Evolutionary conservation across 495 filamentous ascomycete species (phyloP).

Genomic region (Penicillium crystallinum): DNA sequence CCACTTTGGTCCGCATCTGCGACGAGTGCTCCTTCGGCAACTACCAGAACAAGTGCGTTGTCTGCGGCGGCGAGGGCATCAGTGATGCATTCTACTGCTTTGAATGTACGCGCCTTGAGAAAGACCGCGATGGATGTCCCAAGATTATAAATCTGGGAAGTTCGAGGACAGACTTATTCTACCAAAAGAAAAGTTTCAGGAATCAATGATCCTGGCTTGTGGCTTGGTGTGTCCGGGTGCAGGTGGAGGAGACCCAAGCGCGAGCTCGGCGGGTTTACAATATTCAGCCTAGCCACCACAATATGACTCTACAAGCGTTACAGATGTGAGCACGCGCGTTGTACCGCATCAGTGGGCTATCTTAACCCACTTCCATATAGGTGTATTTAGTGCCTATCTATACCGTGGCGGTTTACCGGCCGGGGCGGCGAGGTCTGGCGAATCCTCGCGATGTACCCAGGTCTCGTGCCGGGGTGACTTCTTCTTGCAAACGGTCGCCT

Average conservation of each 20-base stretch:
- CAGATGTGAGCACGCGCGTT: not conserved
- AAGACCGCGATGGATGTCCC: slow-evolving; percentile 95
- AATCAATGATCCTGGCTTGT: slow-evolving; percentile 49
- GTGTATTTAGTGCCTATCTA: slow-evolving; percentile 5
- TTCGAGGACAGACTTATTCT: slow-evolving; percentile 91
- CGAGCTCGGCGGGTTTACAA: slow-evolving; percentile 1
- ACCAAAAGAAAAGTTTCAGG: slow-evolving; percentile 72
- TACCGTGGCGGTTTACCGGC: slow-evolving; percentile 37
- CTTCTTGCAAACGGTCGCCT: slow-evolving; percentile 60
- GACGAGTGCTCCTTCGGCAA: slow-evolving; percentile 99
- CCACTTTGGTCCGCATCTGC: slow-evolving; percentile 95
- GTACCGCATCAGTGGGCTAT: slow-evolving; percentile 4
- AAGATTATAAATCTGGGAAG: slow-evolving; percentile 99
- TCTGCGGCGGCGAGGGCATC: slow-evolving; percentile 98
- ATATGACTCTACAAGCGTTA: not conserved
- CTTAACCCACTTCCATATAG: not conserved
- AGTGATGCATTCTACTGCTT: slow-evolving; percentile 99
- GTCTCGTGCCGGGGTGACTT: slow-evolving; percentile 69
- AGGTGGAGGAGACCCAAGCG: slow-evolving; percentile 8
- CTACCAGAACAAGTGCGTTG: slow-evolving; percentile 99
- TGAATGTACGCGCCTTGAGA: slow-evolving; percentile 95
- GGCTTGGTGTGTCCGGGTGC: slow-evolving; percentile 14
- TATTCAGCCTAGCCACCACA: slow-evolving; percentile 3
- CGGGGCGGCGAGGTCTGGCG: slow-evolving; percentile 84
- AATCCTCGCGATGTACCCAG: slow-evolving; percentile 62